Evolutionary conservation across 345 rosid genomes (phyloP).

Genomic region (Syzygium aromaticum): DNA sequence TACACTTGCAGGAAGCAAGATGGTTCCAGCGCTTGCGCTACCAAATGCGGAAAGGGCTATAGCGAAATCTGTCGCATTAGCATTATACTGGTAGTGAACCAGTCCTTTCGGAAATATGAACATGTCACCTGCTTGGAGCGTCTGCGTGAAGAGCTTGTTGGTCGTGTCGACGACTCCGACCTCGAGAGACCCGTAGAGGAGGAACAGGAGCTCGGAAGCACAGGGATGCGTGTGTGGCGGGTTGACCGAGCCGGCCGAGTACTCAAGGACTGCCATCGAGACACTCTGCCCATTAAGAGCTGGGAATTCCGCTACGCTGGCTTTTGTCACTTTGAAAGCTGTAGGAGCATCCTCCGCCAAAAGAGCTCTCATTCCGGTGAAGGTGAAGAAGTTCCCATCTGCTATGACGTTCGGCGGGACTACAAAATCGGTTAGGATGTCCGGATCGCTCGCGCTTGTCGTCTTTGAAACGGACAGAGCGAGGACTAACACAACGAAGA

Average conservation of each 20-base stretch:
- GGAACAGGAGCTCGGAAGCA: slow-evolving; percentile 11
- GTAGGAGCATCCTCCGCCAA: not conserved
- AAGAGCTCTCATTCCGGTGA: not conserved
- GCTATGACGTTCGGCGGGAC: not conserved
- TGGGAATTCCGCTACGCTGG: not conserved
- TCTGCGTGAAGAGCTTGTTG: not conserved
- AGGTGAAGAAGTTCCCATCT: slow-evolving; percentile 1
- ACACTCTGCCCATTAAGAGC: slow-evolving; percentile 2
- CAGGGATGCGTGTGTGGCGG: slow-evolving; percentile 17
- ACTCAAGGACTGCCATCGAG: not conserved
- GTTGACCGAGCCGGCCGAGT: slow-evolving; percentile 2
- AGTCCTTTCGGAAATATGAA: slow-evolving; percentile 13
- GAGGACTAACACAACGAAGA: too few relatives aligned
- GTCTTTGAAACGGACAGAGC: too few relatives aligned
- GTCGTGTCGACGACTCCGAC: slow-evolving; percentile 16
- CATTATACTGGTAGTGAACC: slow-evolving; percentile 2
- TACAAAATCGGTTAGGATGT: not conserved
- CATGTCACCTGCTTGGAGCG: slow-evolving; percentile 7
- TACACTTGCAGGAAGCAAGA: not conserved
- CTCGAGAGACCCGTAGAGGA: not conserved
- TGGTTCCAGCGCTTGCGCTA: slow-evolving; percentile 7
- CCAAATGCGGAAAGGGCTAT: slow-evolving; percentile 1
- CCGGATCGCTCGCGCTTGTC: too few relatives aligned
- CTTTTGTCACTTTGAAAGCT: not conserved
- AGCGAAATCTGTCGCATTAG: not conserved